Evolutionary conservation across 23 red algal genomes (phyloP).

Genomic region (Pyropia haitanensis): DNA sequence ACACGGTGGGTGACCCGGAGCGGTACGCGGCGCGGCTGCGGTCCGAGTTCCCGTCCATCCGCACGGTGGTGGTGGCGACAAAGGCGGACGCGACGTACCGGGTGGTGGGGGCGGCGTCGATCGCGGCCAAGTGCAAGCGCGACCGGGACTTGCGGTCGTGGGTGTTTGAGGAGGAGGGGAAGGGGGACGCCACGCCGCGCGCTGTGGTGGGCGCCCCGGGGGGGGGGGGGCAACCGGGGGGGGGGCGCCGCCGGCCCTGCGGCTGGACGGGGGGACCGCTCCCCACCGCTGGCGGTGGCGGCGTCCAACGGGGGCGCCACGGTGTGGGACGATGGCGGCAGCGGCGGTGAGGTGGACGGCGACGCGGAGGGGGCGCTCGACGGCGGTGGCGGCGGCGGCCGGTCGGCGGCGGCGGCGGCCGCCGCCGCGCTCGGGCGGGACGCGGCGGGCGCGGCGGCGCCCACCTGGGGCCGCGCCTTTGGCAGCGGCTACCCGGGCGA

Average conservation of each 20-base stretch:
- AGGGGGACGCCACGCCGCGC: background rate
- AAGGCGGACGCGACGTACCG: slow-evolving; percentile 62
- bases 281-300: too few species aligned
- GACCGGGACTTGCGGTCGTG: slow-evolving; percentile 48
- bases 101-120: slow-evolving; percentile 82
- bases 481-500: slow-evolving; percentile 87
- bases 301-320: too few species aligned
- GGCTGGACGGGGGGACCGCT: too few species aligned
- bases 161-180: slow-evolving; percentile 53
- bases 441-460: background rate
- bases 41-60: slow-evolving; percentile 33
- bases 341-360: too few species aligned
- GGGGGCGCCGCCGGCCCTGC: too few species aligned
- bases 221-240: background rate
- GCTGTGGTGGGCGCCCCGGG: slow-evolving; percentile 3
- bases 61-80: slow-evolving; percentile 56
- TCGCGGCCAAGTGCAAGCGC: slow-evolving; percentile 68
- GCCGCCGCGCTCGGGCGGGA: too few species aligned
- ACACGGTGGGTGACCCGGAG: slow-evolving; percentile 68
- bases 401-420: too few species aligned
- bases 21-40: slow-evolving; percentile 46
- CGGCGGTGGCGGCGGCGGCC: too few species aligned
- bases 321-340: too few species aligned
- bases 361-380: too few species aligned
- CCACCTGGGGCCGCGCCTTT: slow-evolving; percentile 3